phyloP scores from a whole-genome alignment of 805 yeast species.

The Yamadazyma sp. region DNA sequence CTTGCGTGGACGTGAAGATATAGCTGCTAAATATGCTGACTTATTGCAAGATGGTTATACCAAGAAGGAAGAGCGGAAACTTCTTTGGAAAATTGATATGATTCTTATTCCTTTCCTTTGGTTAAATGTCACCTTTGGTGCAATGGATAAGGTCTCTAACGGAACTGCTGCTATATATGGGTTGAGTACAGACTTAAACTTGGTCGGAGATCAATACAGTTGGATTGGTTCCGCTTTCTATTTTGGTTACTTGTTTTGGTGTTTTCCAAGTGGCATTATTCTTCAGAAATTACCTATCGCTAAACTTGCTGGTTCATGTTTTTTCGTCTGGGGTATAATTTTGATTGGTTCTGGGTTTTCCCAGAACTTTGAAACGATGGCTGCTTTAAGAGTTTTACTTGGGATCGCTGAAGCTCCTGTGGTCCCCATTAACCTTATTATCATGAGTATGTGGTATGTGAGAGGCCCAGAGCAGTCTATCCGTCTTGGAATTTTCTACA shows the following conservation, averaged over 20 bases:
- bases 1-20: conserved; percentile 9
- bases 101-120: conserved; percentile 24
- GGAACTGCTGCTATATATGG: conserved; percentile 32
- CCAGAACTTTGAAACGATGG: conserved; percentile 40
- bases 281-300: conserved; percentile 22
- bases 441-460: conserved; percentile 32
- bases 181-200: conserved; percentile 27
- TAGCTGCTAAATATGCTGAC: conserved; percentile 16
- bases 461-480: conserved; percentile 32
- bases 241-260: conserved; percentile 29
- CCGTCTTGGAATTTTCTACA: conserved; percentile 33
- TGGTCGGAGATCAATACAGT: conserved; percentile 26
- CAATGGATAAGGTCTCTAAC: conserved; percentile 24
- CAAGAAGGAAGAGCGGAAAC: conserved; percentile 9
- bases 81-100: conserved; percentile 20
- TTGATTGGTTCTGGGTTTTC: conserved; percentile 46
- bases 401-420: conserved; percentile 39
- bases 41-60: conserved; percentile 14
- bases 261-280: conserved; percentile 19
- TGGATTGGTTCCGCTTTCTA: conserved; percentile 54
- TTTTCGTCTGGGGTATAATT: conserved; percentile 22
- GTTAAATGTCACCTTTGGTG: conserved; percentile 24
- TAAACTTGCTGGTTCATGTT: conserved; percentile 17
- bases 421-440: conserved; percentile 37
- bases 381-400: conserved; percentile 35